Evolutionary conservation across 495 filamentous ascomycete species (phyloP).

Genomic region (Xylaria palmicola): DNA sequence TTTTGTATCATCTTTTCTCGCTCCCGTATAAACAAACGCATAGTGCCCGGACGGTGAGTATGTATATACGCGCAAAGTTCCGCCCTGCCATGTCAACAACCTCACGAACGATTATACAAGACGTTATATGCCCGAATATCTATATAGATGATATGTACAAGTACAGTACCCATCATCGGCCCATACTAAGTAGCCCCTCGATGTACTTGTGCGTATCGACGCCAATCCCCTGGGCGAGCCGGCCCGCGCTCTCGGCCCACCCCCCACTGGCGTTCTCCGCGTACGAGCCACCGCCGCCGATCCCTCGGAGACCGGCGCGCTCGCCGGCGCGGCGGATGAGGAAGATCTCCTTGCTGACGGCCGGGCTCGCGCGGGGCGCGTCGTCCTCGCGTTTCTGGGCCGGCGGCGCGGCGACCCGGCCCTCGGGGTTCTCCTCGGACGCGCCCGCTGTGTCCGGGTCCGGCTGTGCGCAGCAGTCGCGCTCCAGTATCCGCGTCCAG

Average conservation of each 20-base stretch:
- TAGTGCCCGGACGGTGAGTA: no score
- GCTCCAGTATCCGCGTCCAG: conserved; percentile 72
- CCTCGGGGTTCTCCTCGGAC: background rate
- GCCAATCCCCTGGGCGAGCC: conserved; percentile 81
- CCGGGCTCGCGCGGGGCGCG: conserved; percentile 23
- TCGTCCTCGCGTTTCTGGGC: no score
- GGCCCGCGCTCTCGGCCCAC: conserved; percentile 59
- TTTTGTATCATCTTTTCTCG: no score
- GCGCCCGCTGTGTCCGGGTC: background rate
- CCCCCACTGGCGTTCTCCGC: conserved; percentile 36
- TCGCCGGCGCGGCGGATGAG: conserved; percentile 79
- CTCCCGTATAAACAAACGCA: no score
- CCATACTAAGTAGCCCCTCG: conserved; percentile 75
- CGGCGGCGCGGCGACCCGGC: no score
- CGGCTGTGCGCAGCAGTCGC: conserved; percentile 18
- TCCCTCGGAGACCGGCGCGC: conserved; percentile 35
- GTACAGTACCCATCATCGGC: conserved; percentile 48
- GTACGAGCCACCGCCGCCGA: conserved; percentile 41
- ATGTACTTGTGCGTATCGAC: conserved; percentile 86
- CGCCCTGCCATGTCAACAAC: no score
- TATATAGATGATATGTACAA: background rate
- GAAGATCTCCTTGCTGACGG: conserved; percentile 67
- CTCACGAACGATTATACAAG: no score
- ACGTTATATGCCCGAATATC: no score
- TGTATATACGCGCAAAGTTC: no score